Percentiles rank a stretch among this genome's conserved stretches.
Conservation (phyloP, 345 rosid species). For the Arabidopsis thaliana region TAIR10.1 NC_003071.7:16015001-16015500, state of each 20-base stretch:
- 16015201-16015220: background rate
- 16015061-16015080: background rate
- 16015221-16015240: background rate
- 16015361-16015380: background rate
- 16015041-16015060: background rate
- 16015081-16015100: background rate
- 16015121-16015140: background rate
- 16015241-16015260: background rate
- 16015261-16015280: background rate
- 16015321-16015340: background rate
- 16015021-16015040: constrained; percentile 35
- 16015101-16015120: background rate
- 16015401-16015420: background rate
- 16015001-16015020: constrained; percentile 40
- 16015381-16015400: background rate
- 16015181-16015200: background rate
- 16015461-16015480: background rate
- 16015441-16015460: background rate
- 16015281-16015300: background rate
- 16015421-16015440: background rate
- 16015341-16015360: background rate
- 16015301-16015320: background rate
- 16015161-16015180: background rate
- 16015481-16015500: background rate
- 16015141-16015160: background rate